Evolutionary conservation across 495 filamentous ascomycete genomes (phyloP).

Genomic region (Astrothelium macrocarpum): DNA sequence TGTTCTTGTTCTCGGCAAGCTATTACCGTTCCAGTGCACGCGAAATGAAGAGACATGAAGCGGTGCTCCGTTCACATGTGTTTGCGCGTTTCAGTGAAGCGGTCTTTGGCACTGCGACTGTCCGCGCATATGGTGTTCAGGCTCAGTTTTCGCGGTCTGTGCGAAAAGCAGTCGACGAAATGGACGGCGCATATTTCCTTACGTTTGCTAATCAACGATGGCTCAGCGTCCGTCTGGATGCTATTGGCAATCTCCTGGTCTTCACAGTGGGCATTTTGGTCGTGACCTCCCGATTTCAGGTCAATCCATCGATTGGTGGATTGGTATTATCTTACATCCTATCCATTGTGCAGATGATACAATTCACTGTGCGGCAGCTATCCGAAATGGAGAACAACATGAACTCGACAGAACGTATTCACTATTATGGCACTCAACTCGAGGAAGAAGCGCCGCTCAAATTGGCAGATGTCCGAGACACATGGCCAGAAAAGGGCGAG

Average conservation of each 20-base stretch:
- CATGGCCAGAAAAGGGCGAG: constrained; percentile 78
- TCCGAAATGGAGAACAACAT: constrained; percentile 97
- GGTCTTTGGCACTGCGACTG: constrained; percentile 69
- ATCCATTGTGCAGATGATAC: constrained; percentile 88
- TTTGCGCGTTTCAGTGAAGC: constrained; percentile 91
- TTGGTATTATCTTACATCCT: constrained; percentile 89
- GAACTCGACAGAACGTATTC: constrained; percentile 90
- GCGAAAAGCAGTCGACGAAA: constrained; percentile 64
- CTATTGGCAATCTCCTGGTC: constrained; percentile 70
- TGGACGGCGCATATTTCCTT: constrained; percentile 89
- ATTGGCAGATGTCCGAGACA: constrained; percentile 49
- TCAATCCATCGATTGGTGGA: constrained; percentile 74
- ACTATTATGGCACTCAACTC: constrained; percentile 79
- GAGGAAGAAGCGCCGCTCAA: constrained; percentile 82
- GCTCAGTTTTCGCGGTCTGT: constrained; percentile 62
- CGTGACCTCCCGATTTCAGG: constrained; percentile 84
- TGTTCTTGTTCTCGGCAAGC: constrained; percentile 73
- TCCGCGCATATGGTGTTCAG: constrained; percentile 79
- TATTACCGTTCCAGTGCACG: constrained; percentile 89
- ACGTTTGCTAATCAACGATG: constrained; percentile 92
- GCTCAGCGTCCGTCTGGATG: constrained; percentile 75
- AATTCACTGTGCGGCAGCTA: constrained; percentile 88
- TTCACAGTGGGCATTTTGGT: constrained; percentile 85
- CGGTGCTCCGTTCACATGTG: constrained; percentile 73
- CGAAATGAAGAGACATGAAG: constrained; percentile 89